Conservation (phyloP, 2,329 filamentous ascomycete species). For the Trichoderma sp. region DNA sequence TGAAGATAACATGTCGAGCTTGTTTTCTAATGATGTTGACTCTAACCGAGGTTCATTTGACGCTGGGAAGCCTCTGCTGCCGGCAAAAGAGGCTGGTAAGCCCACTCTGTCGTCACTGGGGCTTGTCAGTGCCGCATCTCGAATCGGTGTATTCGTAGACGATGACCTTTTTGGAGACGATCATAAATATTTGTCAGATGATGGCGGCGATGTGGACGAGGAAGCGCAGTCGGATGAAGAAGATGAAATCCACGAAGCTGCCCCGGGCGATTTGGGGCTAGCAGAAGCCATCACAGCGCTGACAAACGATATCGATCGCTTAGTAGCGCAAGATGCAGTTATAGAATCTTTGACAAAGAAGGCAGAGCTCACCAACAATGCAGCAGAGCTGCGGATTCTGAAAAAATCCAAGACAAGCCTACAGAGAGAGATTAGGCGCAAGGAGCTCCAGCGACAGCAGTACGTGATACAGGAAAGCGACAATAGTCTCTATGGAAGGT, state of each 20-base stretch:
- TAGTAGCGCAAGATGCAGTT: constrained; percentile 84
- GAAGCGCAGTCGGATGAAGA: constrained; percentile 60
- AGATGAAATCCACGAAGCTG: constrained; percentile 90
- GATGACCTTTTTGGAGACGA: constrained; percentile 93
- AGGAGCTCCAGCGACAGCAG: constrained; percentile 93
- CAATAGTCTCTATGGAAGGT: constrained; percentile 92
- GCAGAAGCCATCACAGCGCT: constrained; percentile 89
- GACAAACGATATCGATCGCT: constrained; percentile 86
- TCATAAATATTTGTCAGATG: constrained; percentile 80
- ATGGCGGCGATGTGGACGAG: constrained; percentile 71
- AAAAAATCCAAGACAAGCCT: constrained; percentile 93
- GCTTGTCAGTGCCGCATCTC: constrained; percentile 81
- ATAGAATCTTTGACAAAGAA: constrained; percentile 90
- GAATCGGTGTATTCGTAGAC: constrained; percentile 89
- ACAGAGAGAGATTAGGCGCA: constrained; percentile 86
- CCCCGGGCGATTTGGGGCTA: constrained; percentile 88
- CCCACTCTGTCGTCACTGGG: constrained; percentile 90
- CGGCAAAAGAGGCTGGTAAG: constrained; percentile 59
- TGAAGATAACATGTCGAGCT: constrained; percentile 47
- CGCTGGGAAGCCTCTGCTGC: constrained; percentile 37
- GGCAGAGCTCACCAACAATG: constrained; percentile 96
- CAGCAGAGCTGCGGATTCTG: constrained; percentile 85
- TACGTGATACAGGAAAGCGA: constrained; percentile 98
- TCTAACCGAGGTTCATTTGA: constrained; percentile 67
- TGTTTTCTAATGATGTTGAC: constrained; percentile 58